Evolutionary conservation across 352 stramenopile genomes (phyloP).

Genomic region (Pythium volutum): DNA sequence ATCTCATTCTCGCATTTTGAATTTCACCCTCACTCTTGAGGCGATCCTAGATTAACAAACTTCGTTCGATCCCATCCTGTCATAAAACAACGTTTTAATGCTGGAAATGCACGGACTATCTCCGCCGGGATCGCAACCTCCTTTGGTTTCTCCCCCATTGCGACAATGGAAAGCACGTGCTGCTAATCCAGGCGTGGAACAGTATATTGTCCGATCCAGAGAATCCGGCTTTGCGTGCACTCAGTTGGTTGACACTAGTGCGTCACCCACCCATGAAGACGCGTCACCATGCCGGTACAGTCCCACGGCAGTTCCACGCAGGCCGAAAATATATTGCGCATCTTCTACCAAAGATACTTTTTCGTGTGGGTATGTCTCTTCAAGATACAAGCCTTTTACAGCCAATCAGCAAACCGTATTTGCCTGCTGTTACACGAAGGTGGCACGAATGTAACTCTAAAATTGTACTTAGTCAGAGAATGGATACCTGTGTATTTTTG

Average conservation of each 20-base stretch:
- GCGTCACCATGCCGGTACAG: slow-evolving; percentile 6
- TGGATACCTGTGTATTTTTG: slow-evolving; percentile 7
- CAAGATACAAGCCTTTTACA: slow-evolving; percentile 15
- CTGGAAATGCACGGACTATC: no score
- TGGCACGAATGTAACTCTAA: slow-evolving; percentile 9
- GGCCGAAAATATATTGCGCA: not conserved
- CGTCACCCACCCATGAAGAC: slow-evolving; percentile 1
- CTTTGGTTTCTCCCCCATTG: not conserved
- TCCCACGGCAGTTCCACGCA: not conserved
- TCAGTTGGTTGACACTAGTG: slow-evolving; percentile 13
- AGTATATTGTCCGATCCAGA: not conserved
- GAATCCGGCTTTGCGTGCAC: slow-evolving; percentile 5
- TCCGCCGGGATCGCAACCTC: no score
- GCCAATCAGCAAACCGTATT: slow-evolving; percentile 10
- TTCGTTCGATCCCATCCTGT: not conserved
- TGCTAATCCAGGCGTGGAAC: not conserved
- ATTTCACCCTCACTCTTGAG: not conserved
- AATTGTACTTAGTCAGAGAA: not conserved
- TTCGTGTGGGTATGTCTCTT: not conserved
- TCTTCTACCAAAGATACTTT: slow-evolving; percentile 9
- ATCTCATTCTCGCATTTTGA: not conserved
- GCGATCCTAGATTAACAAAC: not conserved
- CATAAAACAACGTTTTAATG: no score
- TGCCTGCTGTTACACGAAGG: not conserved
- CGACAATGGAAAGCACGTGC: no score